phyloP scores from a whole-genome alignment of 371 early-diverging fungal genomes.

The Syncephalastrum contaminatum region DNA sequence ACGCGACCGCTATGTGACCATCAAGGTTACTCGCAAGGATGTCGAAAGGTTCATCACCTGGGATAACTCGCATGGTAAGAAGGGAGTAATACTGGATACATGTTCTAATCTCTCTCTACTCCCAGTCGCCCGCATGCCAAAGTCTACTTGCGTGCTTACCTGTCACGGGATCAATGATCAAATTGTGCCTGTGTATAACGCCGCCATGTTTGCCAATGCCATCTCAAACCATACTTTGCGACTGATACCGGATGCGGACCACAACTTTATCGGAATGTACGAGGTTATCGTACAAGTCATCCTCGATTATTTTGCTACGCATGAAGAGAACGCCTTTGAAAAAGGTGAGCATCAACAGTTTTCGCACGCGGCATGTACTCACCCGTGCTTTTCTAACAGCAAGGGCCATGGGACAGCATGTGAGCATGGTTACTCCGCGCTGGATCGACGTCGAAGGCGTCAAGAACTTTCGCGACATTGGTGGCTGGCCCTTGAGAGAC shows the following conservation, averaged over 20 bases:
- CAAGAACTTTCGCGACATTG: conserved; percentile 61
- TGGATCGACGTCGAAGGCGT: conserved; percentile 63
- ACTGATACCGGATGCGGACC: conserved; percentile 57
- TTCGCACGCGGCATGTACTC: not conserved
- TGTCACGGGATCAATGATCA: conserved; percentile 60
- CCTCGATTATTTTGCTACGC: conserved; percentile 35
- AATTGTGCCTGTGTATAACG: conserved; percentile 60
- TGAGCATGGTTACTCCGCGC: conserved; percentile 29
- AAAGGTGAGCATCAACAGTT: conserved; percentile 25
- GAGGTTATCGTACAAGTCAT: conserved; percentile 44
- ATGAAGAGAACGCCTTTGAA: conserved; percentile 44
- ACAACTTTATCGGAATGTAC: conserved; percentile 50
- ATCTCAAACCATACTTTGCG: conserved; percentile 52
- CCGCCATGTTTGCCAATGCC: conserved; percentile 50
- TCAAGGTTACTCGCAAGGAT: conserved; percentile 39
- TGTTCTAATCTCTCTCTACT: not conserved
- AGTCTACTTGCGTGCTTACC: conserved; percentile 56
- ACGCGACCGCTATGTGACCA: conserved; percentile 27
- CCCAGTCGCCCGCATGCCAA: conserved; percentile 48
- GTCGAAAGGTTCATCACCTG: conserved; percentile 33
- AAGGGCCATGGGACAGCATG: conserved; percentile 25
- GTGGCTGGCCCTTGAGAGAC: conserved; percentile 49
- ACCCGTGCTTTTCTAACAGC: conserved; percentile 27
- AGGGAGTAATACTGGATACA: not conserved
- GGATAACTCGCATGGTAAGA: conserved; percentile 43